phyloP scores from a whole-genome alignment of 352 stramenopile genomes.

The Phytophthora nicotianae region DNA sequence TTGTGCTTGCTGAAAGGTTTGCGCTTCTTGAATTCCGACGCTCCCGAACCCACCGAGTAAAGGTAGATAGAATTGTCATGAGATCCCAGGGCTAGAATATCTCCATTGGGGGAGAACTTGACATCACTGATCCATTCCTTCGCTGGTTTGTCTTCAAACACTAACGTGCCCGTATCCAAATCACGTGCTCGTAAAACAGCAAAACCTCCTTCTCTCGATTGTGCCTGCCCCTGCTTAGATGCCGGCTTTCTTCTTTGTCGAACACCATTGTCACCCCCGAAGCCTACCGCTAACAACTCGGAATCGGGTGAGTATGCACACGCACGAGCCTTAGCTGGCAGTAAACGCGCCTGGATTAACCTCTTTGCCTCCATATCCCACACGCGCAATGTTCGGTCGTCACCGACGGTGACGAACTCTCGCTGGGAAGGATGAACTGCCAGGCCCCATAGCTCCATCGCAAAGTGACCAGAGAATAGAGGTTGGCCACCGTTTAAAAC shows the following conservation, averaged over 20 bases:
- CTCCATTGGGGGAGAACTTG: constrained; percentile 69
- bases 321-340: constrained; percentile 64
- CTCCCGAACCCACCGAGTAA: constrained; percentile 43
- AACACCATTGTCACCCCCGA: constrained; percentile 64
- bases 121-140: constrained; percentile 85
- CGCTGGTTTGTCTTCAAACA: constrained; percentile 65
- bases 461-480: constrained; percentile 71
- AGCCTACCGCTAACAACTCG: constrained; percentile 82
- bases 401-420: constrained; percentile 74
- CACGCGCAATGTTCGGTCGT: constrained; percentile 82
- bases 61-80: constrained; percentile 81
- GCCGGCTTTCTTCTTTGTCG: constrained; percentile 35
- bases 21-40: constrained; percentile 53
- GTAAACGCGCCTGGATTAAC: constrained; percentile 40
- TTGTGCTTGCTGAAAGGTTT: constrained; percentile 83
- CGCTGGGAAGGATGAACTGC: constrained; percentile 68
- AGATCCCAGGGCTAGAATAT: constrained; percentile 60
- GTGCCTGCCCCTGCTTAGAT: constrained; percentile 24
- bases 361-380: constrained; percentile 80
- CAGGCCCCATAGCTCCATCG: constrained; percentile 82
- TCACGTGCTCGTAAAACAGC: constrained; percentile 38
- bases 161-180: constrained; percentile 26
- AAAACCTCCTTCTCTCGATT: constrained; percentile 57
- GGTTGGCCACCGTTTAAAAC: constrained; percentile 44
- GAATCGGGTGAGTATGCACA: constrained; percentile 90